Conservation (phyloP, 257 asterid species). For the Solanum phureja region DNA sequence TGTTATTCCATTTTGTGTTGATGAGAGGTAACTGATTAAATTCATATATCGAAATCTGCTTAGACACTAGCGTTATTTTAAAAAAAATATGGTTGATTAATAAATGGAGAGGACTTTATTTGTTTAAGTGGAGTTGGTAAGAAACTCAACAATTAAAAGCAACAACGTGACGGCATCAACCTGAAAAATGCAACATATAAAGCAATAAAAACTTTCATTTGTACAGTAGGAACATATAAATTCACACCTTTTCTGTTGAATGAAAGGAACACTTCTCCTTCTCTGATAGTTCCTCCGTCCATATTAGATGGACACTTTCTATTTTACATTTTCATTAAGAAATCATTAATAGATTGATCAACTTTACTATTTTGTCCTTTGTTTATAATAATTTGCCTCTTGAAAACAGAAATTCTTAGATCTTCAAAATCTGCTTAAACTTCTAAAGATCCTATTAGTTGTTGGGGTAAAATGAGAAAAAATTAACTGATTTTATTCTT, state of each 20-base stretch:
- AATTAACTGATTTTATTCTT: no score
- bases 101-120: not conserved
- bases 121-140: not conserved
- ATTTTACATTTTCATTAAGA: no score
- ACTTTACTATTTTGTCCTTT: not conserved
- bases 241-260: not conserved
- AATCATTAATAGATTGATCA: no score
- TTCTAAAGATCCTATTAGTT: not conserved
- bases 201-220: not conserved
- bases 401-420: not conserved
- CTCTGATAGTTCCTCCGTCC: not conserved
- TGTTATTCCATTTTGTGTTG: not conserved
- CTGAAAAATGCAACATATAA: not conserved
- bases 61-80: not conserved
- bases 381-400: not conserved
- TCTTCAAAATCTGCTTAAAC: not conserved
- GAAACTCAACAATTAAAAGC: not conserved
- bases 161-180: not conserved
- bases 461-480: not conserved
- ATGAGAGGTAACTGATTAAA: not conserved
- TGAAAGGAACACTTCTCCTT: not conserved
- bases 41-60: not conserved
- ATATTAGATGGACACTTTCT: not conserved
- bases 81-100: not conserved
- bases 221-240: not conserved